A percentile compares a stretch with the other conserved stretches of the same genome.
Conservation (phyloP, 345 rosid species). For the Ceriops zippeliana region DNA sequence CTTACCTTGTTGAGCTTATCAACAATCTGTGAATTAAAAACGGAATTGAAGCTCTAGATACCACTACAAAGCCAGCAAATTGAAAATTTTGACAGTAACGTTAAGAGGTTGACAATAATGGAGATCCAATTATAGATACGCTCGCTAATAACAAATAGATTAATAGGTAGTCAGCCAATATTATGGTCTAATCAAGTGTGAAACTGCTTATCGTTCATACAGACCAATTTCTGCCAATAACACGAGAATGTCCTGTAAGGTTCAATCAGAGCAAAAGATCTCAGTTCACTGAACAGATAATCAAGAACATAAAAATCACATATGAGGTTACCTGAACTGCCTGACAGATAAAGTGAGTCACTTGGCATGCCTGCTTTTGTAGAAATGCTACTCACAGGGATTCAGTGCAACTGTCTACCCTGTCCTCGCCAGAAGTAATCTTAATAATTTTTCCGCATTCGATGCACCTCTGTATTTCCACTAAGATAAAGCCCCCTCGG, state of each 20-base stretch:
- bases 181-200: not conserved
- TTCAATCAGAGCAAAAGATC: not conserved
- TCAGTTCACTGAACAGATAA: not conserved
- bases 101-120: too few relatives aligned
- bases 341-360: not conserved
- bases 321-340: not conserved
- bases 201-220: not conserved
- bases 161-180: too few relatives aligned
- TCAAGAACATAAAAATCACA: not conserved
- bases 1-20: too few relatives aligned
- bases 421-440: not conserved
- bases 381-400: constrained; percentile 2
- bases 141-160: too few relatives aligned
- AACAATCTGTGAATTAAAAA: too few relatives aligned
- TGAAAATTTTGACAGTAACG: too few relatives aligned
- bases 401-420: not conserved
- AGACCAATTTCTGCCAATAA: not conserved
- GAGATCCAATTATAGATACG: too few relatives aligned
- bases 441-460: not conserved
- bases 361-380: not conserved
- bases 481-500: not conserved
- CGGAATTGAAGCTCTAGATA: too few relatives aligned
- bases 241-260: not conserved
- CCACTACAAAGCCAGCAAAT: too few relatives aligned
- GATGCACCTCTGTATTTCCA: not conserved